A percentile compares a stretch with the other conserved stretches of the same genome.
Conservation (phyloP, 1,139 yeast species). For the Debaryomyces singareniensis region DNA sequence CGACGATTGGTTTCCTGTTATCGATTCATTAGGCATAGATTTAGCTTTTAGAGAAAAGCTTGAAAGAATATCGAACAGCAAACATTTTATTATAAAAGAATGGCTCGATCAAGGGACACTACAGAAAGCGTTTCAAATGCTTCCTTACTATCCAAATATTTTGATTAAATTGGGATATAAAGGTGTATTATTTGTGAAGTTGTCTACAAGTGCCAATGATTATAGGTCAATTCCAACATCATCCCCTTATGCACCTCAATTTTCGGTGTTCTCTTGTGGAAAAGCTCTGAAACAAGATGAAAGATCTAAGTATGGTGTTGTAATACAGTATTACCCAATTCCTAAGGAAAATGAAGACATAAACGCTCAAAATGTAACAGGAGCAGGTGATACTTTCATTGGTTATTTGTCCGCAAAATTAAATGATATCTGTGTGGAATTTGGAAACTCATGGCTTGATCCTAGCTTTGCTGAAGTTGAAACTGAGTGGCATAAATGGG, state of each 20-base stretch:
- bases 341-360: constrained; percentile 30
- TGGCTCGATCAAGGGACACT: constrained; percentile 46
- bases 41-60: constrained; percentile 38
- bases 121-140: constrained; percentile 62
- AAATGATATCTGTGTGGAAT: constrained; percentile 14
- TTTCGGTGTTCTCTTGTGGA: constrained; percentile 15
- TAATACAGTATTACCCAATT: constrained; percentile 57
- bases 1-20: constrained; percentile 67
- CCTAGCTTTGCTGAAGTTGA: constrained; percentile 18
- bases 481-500: constrained; percentile 28
- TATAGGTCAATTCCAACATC: constrained; percentile 32
- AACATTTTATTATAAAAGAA: constrained; percentile 14
- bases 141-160: constrained; percentile 69
- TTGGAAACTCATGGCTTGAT: constrained; percentile 16
- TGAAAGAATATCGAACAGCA: constrained; percentile 16
- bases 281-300: constrained; percentile 9
- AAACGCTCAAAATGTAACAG: constrained; percentile 49
- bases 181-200: constrained; percentile 50
- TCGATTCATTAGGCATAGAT: constrained; percentile 56
- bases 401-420: constrained; percentile 38
- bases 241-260: constrained; percentile 23
- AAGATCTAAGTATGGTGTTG: constrained; percentile 38
- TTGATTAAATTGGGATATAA: constrained; percentile 60
- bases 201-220: constrained; percentile 22
- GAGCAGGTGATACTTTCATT: constrained; percentile 69